Percentiles rank a stretch among this genome's conserved stretches.
Conservation (phyloP, 106 monocot genomes). For the Amphibolis antarctica region DNA sequence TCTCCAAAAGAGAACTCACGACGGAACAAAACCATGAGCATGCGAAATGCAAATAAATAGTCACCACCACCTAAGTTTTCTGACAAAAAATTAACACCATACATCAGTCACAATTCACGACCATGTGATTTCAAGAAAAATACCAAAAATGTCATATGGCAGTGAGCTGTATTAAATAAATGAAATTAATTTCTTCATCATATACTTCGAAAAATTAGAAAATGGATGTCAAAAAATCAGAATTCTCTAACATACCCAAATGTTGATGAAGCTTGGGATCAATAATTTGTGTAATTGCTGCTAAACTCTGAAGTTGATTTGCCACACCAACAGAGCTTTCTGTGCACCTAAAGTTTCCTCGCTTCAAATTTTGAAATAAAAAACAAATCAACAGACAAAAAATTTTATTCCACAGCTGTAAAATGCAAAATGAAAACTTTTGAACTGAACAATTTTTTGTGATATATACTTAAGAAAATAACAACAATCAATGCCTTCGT, state of each 20-base stretch:
- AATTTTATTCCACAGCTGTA: too few relatives aligned
- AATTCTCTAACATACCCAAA: constrained; percentile 38
- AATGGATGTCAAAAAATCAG: background rate
- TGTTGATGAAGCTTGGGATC: constrained; percentile 98
- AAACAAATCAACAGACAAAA: too few relatives aligned
- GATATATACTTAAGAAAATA: too few relatives aligned
- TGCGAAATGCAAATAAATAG: constrained; percentile 91
- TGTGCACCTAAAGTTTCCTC: constrained; percentile 98
- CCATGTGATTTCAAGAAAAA: too few relatives aligned
- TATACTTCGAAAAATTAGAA: too few relatives aligned
- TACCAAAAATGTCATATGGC: too few relatives aligned
- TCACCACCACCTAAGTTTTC: constrained; percentile 94
- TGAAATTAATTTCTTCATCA: too few relatives aligned
- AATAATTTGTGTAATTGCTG: constrained; percentile 77
- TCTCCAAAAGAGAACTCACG: constrained; percentile 97
- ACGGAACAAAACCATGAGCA: constrained; percentile 97
- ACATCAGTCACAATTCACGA: too few relatives aligned
- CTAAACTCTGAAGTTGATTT: constrained; percentile 77
- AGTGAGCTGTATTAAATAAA: too few relatives aligned
- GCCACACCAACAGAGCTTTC: constrained; percentile 83
- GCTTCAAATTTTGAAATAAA: constrained; percentile 62
- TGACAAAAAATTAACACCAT: constrained; percentile 11
- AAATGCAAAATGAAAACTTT: too few relatives aligned
- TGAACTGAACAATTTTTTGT: too few relatives aligned
- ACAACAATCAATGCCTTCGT: too few relatives aligned